Base-by-base conservation (phyloP, 1,284 basidiomycete species). In the Ganoderma meredithae region DNA sequence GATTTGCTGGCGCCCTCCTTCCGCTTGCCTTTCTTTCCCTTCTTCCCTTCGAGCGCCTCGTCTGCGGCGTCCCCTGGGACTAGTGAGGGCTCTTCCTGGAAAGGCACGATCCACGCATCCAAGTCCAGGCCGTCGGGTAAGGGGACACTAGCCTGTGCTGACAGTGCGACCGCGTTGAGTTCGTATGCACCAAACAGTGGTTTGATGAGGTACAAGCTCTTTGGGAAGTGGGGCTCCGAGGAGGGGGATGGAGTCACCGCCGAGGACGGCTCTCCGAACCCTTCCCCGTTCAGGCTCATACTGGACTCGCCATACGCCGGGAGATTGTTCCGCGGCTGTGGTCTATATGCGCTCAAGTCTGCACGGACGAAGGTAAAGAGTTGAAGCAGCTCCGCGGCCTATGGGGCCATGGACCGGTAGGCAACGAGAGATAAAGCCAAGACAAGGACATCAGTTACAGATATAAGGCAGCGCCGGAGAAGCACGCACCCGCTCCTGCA, bases 91-190 rank as follows among this genome's bases (percentile, higher is more conserved):
- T 72, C 71, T 36, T 66, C 69, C 43, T 53, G 65, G 49, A 65
- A 64, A 1, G 91, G 86, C 7, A 96, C 89, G 69, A 98, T 92
- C 87, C 94, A 96, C 0, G 83, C 80, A 71, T 97, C 93, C 3
- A 99, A 85, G 78, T 99, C 90, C 25, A 99, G 81, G 1, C 91
- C 95, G 1, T 94, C 90, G 0, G 97, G 98, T 3, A 95, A 73
- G 1, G 89, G 86, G 0, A 99, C 92, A 66, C 90, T 90, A 7
- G 84, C 86, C 80, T 98, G 97, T 3, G 96, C 97, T 64, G 85
- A 83, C 6, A 83, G 78, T 0, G 93, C 96, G 19, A 98, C 92
- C 0, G 95, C 92, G 71, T 95, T 96, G 36, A 99, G 88, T 69
- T 96, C 91, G 76, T 97, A 92, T 6, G 87, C 79, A 31, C 87